Base-by-base conservation (phyloP, 2,329 filamentous ascomycete species). In the Lasiodiplodia hormozganensis region DNA sequence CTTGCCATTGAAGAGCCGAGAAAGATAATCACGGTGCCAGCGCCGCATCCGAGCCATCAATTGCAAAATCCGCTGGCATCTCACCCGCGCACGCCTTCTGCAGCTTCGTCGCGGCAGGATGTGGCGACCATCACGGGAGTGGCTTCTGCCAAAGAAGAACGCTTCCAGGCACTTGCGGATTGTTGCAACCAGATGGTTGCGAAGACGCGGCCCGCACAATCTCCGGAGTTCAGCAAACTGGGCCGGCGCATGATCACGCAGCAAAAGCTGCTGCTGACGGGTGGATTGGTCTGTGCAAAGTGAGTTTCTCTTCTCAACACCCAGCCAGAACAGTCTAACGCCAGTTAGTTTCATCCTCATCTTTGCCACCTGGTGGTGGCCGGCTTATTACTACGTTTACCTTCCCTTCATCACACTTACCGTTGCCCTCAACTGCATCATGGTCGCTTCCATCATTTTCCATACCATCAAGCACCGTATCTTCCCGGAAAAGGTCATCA, bases 361-460 rank as follows among this genome's bases (percentile, higher is more conserved):
- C 6, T 71, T 71, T 21, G 66, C 68, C 14, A 69, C 68, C 8
- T 71, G 70, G 70, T 71, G 56, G 62, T 71, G 69, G 68, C 69
- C 68, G 31, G 62, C 68, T 6, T 82, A 79, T 54, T 80, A 79
- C 71, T 76, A 83, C 67, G 75, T 79, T 18, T 82, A 81, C 70
- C 82, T 82, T 70, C 78, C 83, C 65, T 81, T 84, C 65, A 81
- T 85, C 21, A 68, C 70, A 7, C 68, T 66, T 28, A 69, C 68
- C 11, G 70, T 71, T 2, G 57, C 68, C 10, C 73, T 85, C 56
- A 85, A 83, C 72, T 83, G 82, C 68, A 80, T 82, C 71, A 84
- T 83, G 70, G 76, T 79, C 0, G 70, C 80, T 49, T 84, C 85
- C 77, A 79, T 84, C 23, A 65, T 69, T 23, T 49, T 71, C 6